Evolutionary conservation across 345 rosid species (phyloP), one percentile per base, ranked within the genome.

Genomic region (Sisymbrium altissimum): DNA sequence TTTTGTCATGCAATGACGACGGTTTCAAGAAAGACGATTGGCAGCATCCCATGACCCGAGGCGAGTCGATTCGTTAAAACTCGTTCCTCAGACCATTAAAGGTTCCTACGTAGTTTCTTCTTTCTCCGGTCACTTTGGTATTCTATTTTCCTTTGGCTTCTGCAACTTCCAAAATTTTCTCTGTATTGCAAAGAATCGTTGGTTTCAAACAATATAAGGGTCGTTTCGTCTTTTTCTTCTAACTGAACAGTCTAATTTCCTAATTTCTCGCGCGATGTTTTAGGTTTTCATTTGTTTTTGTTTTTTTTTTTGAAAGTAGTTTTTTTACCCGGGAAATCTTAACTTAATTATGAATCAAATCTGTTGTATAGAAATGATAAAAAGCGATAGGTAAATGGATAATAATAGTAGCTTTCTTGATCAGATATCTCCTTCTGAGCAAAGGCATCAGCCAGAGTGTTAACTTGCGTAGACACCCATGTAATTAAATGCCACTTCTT

Each of bases 31-130:
- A 81, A 50, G 79, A 66, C 43, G 93, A 88, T 68, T 64, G 73
- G 74, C 89, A 86, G 71, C 94, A 86, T 73, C 94, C 91, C 94
- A 89, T 89, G 71, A 75, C 81, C 55, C 66, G 57, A 69, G 49
- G 13, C 60, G 80, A 78, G 81, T 82, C 78, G 48, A 80, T 62
- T 66, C 83, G 54, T 64, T 19, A 14, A 18, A 29, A 32, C 36
- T 63, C 39, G 35, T 13, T 63, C 35, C 40, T 64, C 15, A 57
- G 60, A 63, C 36, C 65, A 72, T 41, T n/a, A 63, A 58, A 56
- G 15, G 14, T 39, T 64, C 9, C 32, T n/a, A 29, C 33, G 50
- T 6, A 32, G 21, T 0, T 52, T n/a, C 14, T 32, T 56, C 25
- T 7, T 14, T 35, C 67, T 17, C 50, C 59, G 61, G 38, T 56